Evolutionary conservation across 768 basidiomycete genomes (phyloP), one percentile per base, ranked within the genome.

Genomic region (Lactarius tabidus): DNA sequence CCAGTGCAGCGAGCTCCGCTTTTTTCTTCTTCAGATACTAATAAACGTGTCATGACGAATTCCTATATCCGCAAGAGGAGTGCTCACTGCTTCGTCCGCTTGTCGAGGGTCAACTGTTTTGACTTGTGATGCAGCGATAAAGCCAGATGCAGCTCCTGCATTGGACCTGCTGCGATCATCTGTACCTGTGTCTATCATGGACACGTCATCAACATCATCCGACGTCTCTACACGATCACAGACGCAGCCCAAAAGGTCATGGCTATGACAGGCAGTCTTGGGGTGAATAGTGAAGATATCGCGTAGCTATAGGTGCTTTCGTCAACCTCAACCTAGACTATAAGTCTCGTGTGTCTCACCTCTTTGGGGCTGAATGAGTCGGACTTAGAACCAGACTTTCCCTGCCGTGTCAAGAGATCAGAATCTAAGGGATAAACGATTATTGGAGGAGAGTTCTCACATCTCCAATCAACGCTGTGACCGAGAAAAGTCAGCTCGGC

Each of bases 211-310:
- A 1, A 35, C 36, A 33, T 66, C 58, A 43, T 33, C 63, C 36
- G 57, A 26, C 5, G 28, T 59, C 9, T 43, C 56, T 3, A 39
- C 26, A 14, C 62, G 59, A 53, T 82, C 83, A 68, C 93, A 96
- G 14, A 78, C 79, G 72, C 95, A 98, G 65, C 85, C 88, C 17
- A 98, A 80, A 20, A 98, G 81, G 69, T 98, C 96, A 71, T 98
- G 96, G 1, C 95, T 98, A 66, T 95, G 90, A 77, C 93, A 95
- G 9, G 80, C 77, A 0, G 93, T 95, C 61, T 86, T 79, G 0
- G 81, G 78, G 75, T 95, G 86, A 52, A 97, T 80, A n/a, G 86
- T 88, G 77, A 98, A 98, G 68, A 98, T 91, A 74, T 95, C 93
- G 41, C 88, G 88, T 51, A 98, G 84, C 91, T 98, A 72, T 26